phyloP scores from a whole-genome alignment of 768 basidiomycete species.

The Termitomyces sp. region DNA sequence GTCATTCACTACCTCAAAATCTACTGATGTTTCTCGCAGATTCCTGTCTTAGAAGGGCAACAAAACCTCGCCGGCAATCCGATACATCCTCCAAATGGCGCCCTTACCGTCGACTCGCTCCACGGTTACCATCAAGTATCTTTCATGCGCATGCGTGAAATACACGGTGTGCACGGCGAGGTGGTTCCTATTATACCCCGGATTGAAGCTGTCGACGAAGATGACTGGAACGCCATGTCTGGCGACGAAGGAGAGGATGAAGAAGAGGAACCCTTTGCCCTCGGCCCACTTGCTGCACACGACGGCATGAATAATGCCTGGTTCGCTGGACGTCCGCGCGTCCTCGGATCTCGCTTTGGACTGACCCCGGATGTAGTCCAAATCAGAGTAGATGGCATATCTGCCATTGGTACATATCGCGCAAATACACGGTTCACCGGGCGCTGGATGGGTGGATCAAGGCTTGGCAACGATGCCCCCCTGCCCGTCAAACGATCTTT shows the following conservation, averaged over 20 bases:
- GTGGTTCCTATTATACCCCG: background rate
- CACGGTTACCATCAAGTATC: background rate
- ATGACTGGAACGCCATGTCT: background rate
- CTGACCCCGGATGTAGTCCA: background rate
- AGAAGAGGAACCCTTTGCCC: conserved; percentile 14
- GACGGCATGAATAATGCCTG: conserved; percentile 15
- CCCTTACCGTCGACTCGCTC: conserved; percentile 16
- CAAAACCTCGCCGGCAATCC: conserved; percentile 10
- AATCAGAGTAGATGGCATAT: background rate
- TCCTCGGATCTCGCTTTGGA: background rate
- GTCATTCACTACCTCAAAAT: background rate
- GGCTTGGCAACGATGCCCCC: conserved; percentile 3
- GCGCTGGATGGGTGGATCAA: conserved; percentile 3
- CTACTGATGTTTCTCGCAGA: conserved; percentile 11
- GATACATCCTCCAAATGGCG: conserved; percentile 15
- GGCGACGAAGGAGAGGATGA: conserved; percentile 16
- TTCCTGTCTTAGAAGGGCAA: conserved; percentile 14
- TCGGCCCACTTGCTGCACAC: background rate
- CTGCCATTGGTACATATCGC: background rate
- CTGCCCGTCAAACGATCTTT: background rate
- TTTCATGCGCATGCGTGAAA: conserved; percentile 55
- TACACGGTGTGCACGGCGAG: conserved; percentile 27
- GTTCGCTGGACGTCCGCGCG: conserved; percentile 8
- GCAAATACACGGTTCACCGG: conserved; percentile 7
- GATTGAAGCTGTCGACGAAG: background rate